Evolutionary conservation across 108 stramenopile genomes (phyloP).

Genomic region (Thalassiosira profunda): DNA sequence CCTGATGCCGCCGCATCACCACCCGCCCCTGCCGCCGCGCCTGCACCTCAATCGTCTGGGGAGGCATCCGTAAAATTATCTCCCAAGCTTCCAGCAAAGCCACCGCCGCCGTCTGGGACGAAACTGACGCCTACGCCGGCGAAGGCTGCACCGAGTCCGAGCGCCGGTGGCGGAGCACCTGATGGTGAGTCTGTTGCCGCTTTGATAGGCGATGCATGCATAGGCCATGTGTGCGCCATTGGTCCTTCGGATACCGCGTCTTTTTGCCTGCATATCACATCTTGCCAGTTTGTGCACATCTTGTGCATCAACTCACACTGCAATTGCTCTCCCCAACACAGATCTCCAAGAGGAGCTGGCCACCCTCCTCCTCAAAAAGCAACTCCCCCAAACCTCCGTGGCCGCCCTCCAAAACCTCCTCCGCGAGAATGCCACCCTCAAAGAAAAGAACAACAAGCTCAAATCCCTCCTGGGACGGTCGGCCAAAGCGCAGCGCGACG

Average conservation of each 20-base stretch:
- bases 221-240: too few relatives aligned
- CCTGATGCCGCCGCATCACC: background rate
- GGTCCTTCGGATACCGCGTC: too few relatives aligned
- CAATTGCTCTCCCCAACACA: background rate
- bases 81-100: too few relatives aligned
- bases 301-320: background rate
- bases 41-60: too few relatives aligned
- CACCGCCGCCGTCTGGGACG: too few relatives aligned
- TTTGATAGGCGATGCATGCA: background rate
- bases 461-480: constrained; percentile 87
- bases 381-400: constrained; percentile 41
- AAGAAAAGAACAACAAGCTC: constrained; percentile 83
- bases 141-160: background rate
- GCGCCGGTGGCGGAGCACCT: background rate
- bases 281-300: background rate
- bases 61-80: too few relatives aligned
- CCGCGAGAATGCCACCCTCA: constrained; percentile 73
- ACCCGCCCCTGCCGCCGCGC: background rate
- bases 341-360: constrained; percentile 32
- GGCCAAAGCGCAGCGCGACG: constrained; percentile 88
- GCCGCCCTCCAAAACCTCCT: constrained; percentile 56
- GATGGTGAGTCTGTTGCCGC: background rate
- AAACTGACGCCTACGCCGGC: too few relatives aligned
- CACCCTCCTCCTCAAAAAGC: constrained; percentile 25
- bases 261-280: background rate